Conservation (phyloP, 768 basidiomycete genomes). For the Boletus coccyginus region DNA sequence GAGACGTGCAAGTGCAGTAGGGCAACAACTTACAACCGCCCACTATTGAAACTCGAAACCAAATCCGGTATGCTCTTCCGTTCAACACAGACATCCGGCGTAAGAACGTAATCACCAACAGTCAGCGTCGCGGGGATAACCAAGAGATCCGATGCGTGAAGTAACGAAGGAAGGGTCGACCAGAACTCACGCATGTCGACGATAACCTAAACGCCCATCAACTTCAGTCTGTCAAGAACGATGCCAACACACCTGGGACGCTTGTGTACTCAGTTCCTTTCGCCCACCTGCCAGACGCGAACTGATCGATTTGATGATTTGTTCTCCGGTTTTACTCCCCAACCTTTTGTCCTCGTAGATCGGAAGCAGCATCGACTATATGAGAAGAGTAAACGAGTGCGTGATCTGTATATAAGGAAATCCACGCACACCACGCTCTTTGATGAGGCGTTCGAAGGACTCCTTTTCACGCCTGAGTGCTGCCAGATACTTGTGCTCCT, state of each 20-base stretch:
- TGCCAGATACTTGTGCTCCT: constrained; percentile 94
- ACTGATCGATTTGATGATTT: constrained; percentile 77
- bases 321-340: constrained; percentile 41
- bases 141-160: constrained; percentile 77
- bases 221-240: background rate
- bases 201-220: constrained; percentile 60
- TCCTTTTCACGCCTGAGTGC: constrained; percentile 90
- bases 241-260: constrained; percentile 50
- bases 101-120: constrained; percentile 94
- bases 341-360: constrained; percentile 62
- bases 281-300: constrained; percentile 85
- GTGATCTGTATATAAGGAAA: background rate
- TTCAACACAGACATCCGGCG: constrained; percentile 95
- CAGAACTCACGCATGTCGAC: constrained; percentile 98
- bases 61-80: constrained; percentile 93
- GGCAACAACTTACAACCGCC: constrained; percentile 74
- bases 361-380: constrained; percentile 85
- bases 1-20: background rate
- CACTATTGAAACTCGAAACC: constrained; percentile 90
- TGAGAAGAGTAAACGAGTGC: background rate
- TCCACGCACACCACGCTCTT: constrained; percentile 78
- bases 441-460: constrained; percentile 88
- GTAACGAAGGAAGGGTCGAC: constrained; percentile 83
- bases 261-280: constrained; percentile 60
- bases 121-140: constrained; percentile 91